phyloP scores from a whole-genome alignment of 2,329 filamentous ascomycete genomes.

The Diaporthe humulicola region DNA sequence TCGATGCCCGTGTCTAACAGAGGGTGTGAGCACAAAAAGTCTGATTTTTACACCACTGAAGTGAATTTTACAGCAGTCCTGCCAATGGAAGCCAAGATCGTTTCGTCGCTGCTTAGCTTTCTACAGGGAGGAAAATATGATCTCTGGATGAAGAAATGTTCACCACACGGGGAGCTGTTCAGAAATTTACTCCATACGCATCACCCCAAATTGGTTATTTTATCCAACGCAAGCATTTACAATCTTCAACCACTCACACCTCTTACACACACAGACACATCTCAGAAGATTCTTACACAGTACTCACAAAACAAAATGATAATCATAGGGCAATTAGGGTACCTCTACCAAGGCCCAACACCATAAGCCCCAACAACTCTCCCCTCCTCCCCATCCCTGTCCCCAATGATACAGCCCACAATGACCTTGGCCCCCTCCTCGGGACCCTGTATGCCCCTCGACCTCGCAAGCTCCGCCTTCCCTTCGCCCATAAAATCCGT shows the following conservation, averaged over 20 bases:
- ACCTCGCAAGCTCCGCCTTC: conserved; percentile 10
- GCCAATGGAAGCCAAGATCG: background rate
- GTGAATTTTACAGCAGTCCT: background rate
- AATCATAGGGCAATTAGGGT: too few species aligned
- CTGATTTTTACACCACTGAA: background rate
- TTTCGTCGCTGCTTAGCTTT: background rate
- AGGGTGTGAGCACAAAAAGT: too few species aligned
- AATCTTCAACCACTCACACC: background rate
- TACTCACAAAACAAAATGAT: too few species aligned
- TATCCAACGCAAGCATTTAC: background rate
- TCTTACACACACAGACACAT: background rate
- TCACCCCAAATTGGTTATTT: background rate
- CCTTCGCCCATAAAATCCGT: conserved; percentile 31
- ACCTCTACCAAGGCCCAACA: conserved; percentile 6
- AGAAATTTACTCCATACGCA: too few species aligned
- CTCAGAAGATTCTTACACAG: background rate
- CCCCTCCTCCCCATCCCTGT: conserved; percentile 25
- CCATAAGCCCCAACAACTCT: conserved; percentile 22
- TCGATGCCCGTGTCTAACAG: background rate
- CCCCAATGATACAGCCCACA: conserved; percentile 15
- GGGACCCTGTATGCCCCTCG: conserved; percentile 12
- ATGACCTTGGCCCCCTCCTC: conserved; percentile 16
- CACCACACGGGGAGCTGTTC: background rate
- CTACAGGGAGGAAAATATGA: background rate
- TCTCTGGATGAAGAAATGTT: background rate